Percentiles rank a stretch among this genome's conserved stretches.
phyloP scores from a whole-genome alignment of 768 basidiomycete species.

The Amyloporia xantha region DNA sequence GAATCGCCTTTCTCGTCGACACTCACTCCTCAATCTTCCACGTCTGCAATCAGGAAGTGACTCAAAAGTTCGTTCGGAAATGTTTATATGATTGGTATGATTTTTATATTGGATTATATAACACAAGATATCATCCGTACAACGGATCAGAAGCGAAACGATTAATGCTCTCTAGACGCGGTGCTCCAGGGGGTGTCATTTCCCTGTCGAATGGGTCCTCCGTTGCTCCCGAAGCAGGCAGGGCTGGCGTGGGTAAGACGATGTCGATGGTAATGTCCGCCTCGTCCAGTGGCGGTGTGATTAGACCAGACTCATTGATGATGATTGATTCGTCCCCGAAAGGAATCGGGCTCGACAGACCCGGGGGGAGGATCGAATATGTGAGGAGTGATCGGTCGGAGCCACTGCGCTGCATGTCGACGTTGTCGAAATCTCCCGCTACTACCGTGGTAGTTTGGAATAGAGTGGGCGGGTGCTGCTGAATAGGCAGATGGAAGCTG shows the following conservation, averaged over 20 bases:
- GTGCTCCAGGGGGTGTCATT: conserved; percentile 1
- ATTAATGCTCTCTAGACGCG: conserved; percentile 6
- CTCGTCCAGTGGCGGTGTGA: too few relatives aligned
- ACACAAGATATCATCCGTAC: conserved; percentile 3
- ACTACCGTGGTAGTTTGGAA: neutral
- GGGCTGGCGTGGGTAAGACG: neutral
- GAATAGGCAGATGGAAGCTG: neutral
- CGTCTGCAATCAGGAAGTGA: too few relatives aligned
- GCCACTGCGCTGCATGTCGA: neutral
- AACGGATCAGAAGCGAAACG: conserved; percentile 5
- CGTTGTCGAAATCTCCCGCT: neutral
- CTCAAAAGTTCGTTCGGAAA: too few relatives aligned
- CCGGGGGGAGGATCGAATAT: conserved; percentile 10
- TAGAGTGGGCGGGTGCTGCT: neutral
- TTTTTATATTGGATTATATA: neutral
- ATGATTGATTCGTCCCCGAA: neutral
- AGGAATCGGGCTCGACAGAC: neutral
- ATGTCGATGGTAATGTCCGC: neutral
- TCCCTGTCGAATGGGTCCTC: neutral
- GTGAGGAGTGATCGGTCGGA: neutral
- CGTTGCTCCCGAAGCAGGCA: neutral
- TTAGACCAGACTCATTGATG: neutral
- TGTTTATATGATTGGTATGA: too few relatives aligned
- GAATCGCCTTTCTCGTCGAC: too few relatives aligned
- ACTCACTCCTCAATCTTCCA: too few relatives aligned